Conservation (phyloP, 176 grass and related monocot genomes). For the Bolboschoenus planiculmis region DNA sequence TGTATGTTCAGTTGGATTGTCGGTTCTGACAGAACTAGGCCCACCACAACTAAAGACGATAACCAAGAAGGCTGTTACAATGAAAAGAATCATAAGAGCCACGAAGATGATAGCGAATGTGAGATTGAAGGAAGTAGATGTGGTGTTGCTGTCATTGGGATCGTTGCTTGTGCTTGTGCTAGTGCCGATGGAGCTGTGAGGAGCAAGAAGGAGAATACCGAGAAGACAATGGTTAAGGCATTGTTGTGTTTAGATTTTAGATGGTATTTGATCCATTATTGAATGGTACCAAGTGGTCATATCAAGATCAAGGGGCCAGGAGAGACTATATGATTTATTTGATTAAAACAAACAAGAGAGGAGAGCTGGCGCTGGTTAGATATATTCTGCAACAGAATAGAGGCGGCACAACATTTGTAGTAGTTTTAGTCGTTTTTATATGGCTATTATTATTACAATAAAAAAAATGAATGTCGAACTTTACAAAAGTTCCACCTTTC, state of each 20-base stretch:
- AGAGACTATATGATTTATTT: background rate
- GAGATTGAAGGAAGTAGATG: conserved; percentile 26
- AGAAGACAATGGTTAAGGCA: background rate
- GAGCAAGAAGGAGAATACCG: background rate
- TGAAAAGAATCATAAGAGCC: conserved; percentile 34
- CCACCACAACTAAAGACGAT: conserved; percentile 43
- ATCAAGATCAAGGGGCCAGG: background rate
- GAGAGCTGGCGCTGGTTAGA: background rate
- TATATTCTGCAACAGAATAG: background rate
- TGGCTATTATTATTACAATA: background rate
- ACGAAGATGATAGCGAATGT: conserved; percentile 35
- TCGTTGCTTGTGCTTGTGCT: background rate
- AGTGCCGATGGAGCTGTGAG: background rate
- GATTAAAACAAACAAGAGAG: background rate
- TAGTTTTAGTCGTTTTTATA: background rate
- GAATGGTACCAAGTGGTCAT: background rate
- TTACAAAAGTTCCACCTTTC: background rate
- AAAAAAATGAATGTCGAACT: background rate
- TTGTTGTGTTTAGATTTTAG: background rate
- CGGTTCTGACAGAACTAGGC: background rate
- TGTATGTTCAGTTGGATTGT: background rate
- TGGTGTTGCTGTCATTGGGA: background rate
- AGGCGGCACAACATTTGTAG: background rate
- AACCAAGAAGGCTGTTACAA: conserved; percentile 36
- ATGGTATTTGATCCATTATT: background rate